Conservation (phyloP, 1,139 yeast species). For the Sugiyamaella novakii region DNA sequence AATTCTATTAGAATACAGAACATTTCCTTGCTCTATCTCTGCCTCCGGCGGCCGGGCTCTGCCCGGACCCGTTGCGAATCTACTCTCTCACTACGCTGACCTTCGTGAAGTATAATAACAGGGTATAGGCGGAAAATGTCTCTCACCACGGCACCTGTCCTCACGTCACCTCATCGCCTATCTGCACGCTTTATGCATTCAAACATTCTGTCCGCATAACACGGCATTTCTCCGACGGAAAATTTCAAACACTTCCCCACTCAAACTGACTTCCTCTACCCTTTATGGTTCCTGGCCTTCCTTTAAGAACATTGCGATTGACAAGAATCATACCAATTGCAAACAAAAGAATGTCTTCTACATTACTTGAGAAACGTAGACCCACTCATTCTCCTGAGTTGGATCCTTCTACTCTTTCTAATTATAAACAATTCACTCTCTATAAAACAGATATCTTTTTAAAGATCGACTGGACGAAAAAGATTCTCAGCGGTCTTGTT, state of each 20-base stretch:
- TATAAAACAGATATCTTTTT: slow-evolving; percentile 55
- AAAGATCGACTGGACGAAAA: slow-evolving; percentile 57
- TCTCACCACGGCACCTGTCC: background rate
- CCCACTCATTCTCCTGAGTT: slow-evolving; percentile 33
- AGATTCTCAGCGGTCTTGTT: slow-evolving; percentile 60
- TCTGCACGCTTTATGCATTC: background rate
- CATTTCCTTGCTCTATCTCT: background rate
- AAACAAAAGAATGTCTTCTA: slow-evolving; percentile 14
- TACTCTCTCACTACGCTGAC: background rate
- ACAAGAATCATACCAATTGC: too few relatives aligned
- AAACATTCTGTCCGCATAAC: background rate
- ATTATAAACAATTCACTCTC: slow-evolving; percentile 59
- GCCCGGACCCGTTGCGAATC: slow-evolving; percentile 1
- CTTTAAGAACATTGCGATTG: too few relatives aligned
- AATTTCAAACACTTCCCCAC: slow-evolving; percentile 1
- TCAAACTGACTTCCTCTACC: background rate
- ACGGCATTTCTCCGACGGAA: slow-evolving; percentile 5
- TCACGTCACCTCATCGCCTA: too few relatives aligned
- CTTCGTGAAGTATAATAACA: too few relatives aligned
- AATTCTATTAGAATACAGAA: slow-evolving; percentile 47
- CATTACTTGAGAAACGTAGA: slow-evolving; percentile 22
- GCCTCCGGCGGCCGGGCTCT: slow-evolving; percentile 5
- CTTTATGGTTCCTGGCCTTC: background rate
- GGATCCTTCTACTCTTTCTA: slow-evolving; percentile 79
- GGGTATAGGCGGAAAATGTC: too few relatives aligned